Evolutionary conservation across 1,284 basidiomycete species (phyloP), one percentile per base, ranked within the genome.

Genomic region (Cystobasidiaceae sp.): DNA sequence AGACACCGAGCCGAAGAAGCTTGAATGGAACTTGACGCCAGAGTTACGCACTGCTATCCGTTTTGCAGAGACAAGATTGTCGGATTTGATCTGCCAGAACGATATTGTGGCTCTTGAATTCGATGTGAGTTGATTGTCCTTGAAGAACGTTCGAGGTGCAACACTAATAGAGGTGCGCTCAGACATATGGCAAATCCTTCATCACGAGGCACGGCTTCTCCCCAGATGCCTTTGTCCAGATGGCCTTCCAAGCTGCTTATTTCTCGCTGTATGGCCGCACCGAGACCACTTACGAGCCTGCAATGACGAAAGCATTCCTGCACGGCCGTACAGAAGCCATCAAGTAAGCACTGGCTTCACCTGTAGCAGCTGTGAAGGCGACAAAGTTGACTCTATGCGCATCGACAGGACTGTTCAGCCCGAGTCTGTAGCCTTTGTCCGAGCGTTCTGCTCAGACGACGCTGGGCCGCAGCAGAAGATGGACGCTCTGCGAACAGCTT

Each of bases 271-370:
- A 97, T 78, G 91, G 90, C 8, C 83, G 91, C 8, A 87, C 88
- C 64, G 93, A 96, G 77, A 93, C 90, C 75, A 92, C 90, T 1
- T 98, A 98, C 76, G 94, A 98, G 77, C 93, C 94, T 0, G 96
- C 93, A 11, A 98, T 98, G 94, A 97, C 92, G 58, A 98, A 98
- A 78, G 80, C 87, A 2, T 98, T 93, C 79, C 77, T 93, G 70
- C 94, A 97, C 75, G 94, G 94, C 2, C 82, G 94, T 5, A 98
- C 94, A 0, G 94, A 98, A 79, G 90, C 93, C 0, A 96, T 98
- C 70, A 81, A 93, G 51, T 54, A 39, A 54, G 32, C 34, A n/a
- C n/a, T n/a, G n/a, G n/a, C n/a, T n/a, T n/a, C n/a, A n/a, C n/a
- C 13, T 23, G 9, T n/a, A 54, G 19, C 4, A 37, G 34, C 5